Base-by-base conservation (phyloP, 495 filamentous ascomycete genomes). In the Pyronema omphalodes region DNA sequence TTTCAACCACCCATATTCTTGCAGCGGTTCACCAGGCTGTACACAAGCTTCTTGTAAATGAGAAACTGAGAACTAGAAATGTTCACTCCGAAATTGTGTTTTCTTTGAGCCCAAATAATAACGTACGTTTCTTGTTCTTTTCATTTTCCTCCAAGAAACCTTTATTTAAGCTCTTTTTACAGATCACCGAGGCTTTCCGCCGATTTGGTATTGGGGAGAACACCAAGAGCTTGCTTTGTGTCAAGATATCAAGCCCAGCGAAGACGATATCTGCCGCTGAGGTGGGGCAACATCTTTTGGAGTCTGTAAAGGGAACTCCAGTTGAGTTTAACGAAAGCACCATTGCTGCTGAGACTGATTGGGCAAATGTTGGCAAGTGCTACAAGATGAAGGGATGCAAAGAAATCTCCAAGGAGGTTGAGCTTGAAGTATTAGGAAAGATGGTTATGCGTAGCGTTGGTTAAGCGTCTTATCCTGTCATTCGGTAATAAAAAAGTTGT, bases 21-120 rank as follows among this genome's bases (percentile, higher is more conserved):
- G 80, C 85, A 3, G 88, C 88, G 7, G 71, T 81, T 29, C 94
- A 83, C 65, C 75, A 82, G 60, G 86, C 88, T 6, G 70, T 86
- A 47, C 86, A 82, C 58, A 76, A 81, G 58, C 69, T 75, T 34
- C 53, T 79, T 12, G 71, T 76, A 47, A 64, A 59, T 41, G 70
- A 70, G 0, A 76, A 78, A 18, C 69, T 89, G 34, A 80, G 78
- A 59, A 91, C 85, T 19, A 76, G 80, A 37, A 96, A 94, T 63
- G 80, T 95, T 9, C 91, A 96, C 60, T 91, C 88, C 0, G 91
- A 96, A 66, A 84, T 86, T 55, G 88, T 99, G 2, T 84, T 84
- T 60, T 80, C 78, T 9, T 69, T 99, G 8, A 84, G 78, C 50
- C 74, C 82, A 0, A 86, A 83, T 48, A 95, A 89, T 58, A 96